Percentiles rank a stretch among this genome's conserved stretches.
These are phyloP conservation scores for Penicillium oxalicum DNA, from an alignment of 2,329 filamentous ascomycete species.

Conservation along the genomic window DNA sequence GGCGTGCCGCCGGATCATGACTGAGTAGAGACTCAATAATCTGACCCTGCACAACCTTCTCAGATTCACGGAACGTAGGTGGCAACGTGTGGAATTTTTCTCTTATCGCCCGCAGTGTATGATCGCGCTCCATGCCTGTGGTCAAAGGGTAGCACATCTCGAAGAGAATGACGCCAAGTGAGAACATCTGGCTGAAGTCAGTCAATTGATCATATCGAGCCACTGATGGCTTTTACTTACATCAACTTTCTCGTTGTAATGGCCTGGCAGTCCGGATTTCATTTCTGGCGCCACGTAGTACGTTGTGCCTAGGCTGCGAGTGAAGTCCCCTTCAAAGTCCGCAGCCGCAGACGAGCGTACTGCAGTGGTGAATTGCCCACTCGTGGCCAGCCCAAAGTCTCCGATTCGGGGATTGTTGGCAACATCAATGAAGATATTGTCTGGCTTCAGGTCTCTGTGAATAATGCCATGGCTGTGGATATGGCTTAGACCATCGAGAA, in stretches of 20 bases:
- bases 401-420: conserved; percentile 90
- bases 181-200: conserved; percentile 66
- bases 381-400: conserved; percentile 91
- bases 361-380: conserved; percentile 56
- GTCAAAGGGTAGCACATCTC: conserved; percentile 75
- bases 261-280: conserved; percentile 64
- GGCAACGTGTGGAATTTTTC: conserved; percentile 65
- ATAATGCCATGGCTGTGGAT: conserved; percentile 90
- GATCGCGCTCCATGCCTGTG: conserved; percentile 59
- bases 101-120: conserved; percentile 63
- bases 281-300: conserved; percentile 94
- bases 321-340: conserved; percentile 38
- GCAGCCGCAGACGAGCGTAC: conserved; percentile 33
- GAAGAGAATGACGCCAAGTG: conserved; percentile 93
- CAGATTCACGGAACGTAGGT: conserved; percentile 62
- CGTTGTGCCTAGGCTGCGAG: conserved; percentile 64
- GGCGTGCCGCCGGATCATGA: conserved; percentile 75
- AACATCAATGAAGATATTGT: conserved; percentile 94
- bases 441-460: conserved; percentile 91
- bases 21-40: conserved; percentile 76
- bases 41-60: conserved; percentile 62
- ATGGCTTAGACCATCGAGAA: conserved; percentile 81
- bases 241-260: conserved; percentile 91
- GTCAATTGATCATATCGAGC: neutral
- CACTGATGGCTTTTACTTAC: conserved; percentile 44